These are phyloP conservation scores for Mortierella sp. DNA, from an alignment of 371 early-diverging fungal species.

Conservation along the genomic window DNA sequence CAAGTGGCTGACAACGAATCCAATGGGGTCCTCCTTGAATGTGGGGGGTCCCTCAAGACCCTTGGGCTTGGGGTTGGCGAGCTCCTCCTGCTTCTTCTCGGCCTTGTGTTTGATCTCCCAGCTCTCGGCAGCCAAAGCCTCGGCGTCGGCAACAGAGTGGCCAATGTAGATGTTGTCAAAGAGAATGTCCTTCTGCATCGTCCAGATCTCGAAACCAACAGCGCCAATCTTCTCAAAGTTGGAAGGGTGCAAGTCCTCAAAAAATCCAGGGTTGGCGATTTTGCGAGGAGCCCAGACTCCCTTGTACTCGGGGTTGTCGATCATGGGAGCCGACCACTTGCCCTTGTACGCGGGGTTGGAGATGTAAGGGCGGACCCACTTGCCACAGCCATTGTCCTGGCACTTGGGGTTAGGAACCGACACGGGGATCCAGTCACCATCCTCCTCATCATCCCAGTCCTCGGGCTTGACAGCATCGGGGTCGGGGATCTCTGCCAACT, in stretches of 20 bases:
- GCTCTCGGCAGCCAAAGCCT: conserved; percentile 66
- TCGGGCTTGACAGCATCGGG: conserved; percentile 93
- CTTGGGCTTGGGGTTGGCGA: conserved; percentile 53
- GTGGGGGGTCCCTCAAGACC: conserved; percentile 29
- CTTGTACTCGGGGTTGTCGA: conserved; percentile 97
- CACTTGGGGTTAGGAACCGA: conserved; percentile 84
- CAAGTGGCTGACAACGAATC: conserved; percentile 46
- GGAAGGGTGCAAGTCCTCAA: conserved; percentile 73
- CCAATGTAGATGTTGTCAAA: conserved; percentile 95
- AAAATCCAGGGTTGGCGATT: conserved; percentile 93
- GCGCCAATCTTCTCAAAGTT: conserved; percentile 80
- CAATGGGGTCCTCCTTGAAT: conserved; percentile 52
- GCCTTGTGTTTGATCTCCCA: conserved; percentile 77
- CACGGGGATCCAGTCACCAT: conserved; percentile 93
- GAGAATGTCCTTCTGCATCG: conserved; percentile 91
- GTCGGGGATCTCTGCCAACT: conserved; percentile 83
- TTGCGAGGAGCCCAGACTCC: conserved; percentile 93
- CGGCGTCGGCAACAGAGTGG: conserved; percentile 77
- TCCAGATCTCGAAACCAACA: conserved; percentile 97
- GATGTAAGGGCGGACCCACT: conserved; percentile 74
- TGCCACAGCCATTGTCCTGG: conserved; percentile 79
- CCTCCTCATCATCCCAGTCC: conserved; percentile 93
- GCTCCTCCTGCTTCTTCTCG: conserved; percentile 70
- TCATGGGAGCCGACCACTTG: conserved; percentile 84
- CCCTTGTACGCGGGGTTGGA: conserved; percentile 94